These are phyloP conservation scores for Leucocoprinus sp. DNA, from an alignment of 768 basidiomycete species.

Conservation along the genomic window DNA sequence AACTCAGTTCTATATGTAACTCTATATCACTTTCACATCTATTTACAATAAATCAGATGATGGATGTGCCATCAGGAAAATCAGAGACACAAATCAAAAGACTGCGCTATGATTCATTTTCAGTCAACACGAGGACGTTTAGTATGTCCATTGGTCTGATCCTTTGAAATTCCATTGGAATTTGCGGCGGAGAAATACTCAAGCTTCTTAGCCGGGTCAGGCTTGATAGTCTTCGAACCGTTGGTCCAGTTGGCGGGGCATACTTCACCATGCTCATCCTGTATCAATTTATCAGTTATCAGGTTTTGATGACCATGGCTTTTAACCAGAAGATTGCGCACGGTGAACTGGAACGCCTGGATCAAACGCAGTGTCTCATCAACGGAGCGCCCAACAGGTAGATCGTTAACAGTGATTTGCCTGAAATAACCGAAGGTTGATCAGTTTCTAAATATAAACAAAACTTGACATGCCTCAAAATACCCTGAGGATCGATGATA, in stretches of 20 bases:
- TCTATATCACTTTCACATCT: no score
- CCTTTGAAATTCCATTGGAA: slow-evolving; percentile 27
- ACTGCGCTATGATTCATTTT: slow-evolving; percentile 7
- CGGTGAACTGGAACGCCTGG: slow-evolving; percentile 89
- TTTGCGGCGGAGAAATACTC: slow-evolving; percentile 57
- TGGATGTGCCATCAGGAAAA: no score
- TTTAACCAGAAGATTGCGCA: slow-evolving; percentile 25
- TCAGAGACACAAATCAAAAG: no score
- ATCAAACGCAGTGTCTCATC: slow-evolving; percentile 88
- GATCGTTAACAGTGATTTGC: slow-evolving; percentile 85
- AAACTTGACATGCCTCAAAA: slow-evolving; percentile 38
- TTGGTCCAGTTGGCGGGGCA: slow-evolving; percentile 90
- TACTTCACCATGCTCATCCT: slow-evolving; percentile 88
- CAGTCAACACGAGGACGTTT: slow-evolving; percentile 52
- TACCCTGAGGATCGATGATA: slow-evolving; percentile 81
- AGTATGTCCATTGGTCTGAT: slow-evolving; percentile 18
- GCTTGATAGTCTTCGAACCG: slow-evolving; percentile 75
- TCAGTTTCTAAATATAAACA: slow-evolving; percentile 3
- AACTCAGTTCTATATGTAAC: not conserved
- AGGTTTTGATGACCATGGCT: not conserved
- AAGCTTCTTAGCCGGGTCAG: slow-evolving; percentile 61
- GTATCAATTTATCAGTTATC: not conserved
- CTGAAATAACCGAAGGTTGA: slow-evolving; percentile 23
- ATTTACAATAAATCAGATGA: no score
- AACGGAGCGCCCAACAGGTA: slow-evolving; percentile 92